Base-by-base conservation (phyloP, 495 filamentous ascomycete genomes). In the Hypoxylon subgilvum region DNA sequence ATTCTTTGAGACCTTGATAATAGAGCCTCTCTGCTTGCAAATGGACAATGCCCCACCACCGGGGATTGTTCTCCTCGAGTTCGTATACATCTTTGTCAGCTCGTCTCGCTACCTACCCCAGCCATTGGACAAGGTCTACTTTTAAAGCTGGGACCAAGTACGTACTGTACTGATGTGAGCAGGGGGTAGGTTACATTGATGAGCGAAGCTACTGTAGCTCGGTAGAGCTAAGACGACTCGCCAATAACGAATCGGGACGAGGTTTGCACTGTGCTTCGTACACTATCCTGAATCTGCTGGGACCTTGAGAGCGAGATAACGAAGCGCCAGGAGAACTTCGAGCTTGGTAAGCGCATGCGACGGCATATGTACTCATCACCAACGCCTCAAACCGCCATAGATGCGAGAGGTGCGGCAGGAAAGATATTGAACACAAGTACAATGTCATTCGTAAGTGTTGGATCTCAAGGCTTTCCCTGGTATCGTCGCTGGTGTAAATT, bases 231-330 rank as follows among this genome's bases (percentile, higher is more conserved):
- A 51, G 61, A 64, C 27, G 39, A 51, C 23, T 42, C 34, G 16
- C 44, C 16, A 40, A 39, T 50, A 49, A 45, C 61, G 54, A 64
- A 64, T 64, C 53, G 49, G 31, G 22, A 46, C 30, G 44, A 44
- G 42, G 42, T 52, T 45, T 34, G 31, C 57, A 47, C 46, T 51
- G 51, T 53, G 23, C 31, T 34, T 10, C n/a, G 13, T 23, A 21
- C 21, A 48, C n/a, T n/a, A n/a, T n/a, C n/a, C n/a, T n/a, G n/a
- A n/a, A n/a, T n/a, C n/a, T n/a, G n/a, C n/a, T n/a, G n/a, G n/a
- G n/a, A 55, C 31, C n/a, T 32, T 48, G 28, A 61, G 36, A 31
- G 44, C 13, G 40, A 52, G 59, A 63, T 63, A 63, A 63, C 52
- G 47, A 63, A 63, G 47, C 52, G 52, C 59, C 52, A 56, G 40